Percentiles rank a stretch among this genome's conserved stretches.
Conservation (phyloP, 2,329 filamentous ascomycete genomes). For the Mycosphaerella sp. region DNA sequence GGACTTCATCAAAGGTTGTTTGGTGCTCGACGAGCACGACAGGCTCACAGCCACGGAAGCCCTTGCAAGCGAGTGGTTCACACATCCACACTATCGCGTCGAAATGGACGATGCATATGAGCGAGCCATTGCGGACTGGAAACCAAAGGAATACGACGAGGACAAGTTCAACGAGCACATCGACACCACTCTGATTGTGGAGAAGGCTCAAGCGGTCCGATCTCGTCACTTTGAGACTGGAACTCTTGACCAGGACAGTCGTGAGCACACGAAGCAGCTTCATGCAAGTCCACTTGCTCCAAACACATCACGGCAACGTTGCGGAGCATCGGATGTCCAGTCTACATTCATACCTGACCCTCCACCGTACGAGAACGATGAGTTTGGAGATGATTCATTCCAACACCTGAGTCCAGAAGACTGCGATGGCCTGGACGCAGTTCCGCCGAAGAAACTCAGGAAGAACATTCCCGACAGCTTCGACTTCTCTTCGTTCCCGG, state of each 20-base stretch:
- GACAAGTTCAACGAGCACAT: conserved; percentile 15
- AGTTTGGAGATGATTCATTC: not conserved
- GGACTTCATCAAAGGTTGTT: conserved; percentile 48
- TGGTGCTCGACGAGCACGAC: conserved; percentile 44
- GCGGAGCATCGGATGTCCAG: not conserved
- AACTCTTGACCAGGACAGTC: not conserved
- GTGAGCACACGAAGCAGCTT: not conserved
- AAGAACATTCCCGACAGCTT: not conserved
- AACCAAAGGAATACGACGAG: conserved; percentile 29
- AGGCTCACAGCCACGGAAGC: conserved; percentile 51
- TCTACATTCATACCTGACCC: not conserved
- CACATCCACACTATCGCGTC: conserved; percentile 41
- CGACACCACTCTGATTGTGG: conserved; percentile 14
- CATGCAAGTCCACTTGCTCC: conserved; percentile 5
- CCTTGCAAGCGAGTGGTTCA: conserved; percentile 52
- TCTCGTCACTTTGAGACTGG: conserved; percentile 13
- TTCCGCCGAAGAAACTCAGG: not conserved
- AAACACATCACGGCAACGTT: not conserved
- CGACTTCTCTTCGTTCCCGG: not conserved
- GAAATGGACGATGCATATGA: conserved; percentile 48
- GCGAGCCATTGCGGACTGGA: conserved; percentile 46
- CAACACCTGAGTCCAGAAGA: conserved; percentile 2
- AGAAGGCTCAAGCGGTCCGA: conserved; percentile 2
- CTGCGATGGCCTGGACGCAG: not conserved
- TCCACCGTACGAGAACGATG: not conserved